Percentiles rank a stretch among this genome's conserved stretches.
Conservation (phyloP, 805 yeast species). For the Tetrapisispora fleetii region DNA sequence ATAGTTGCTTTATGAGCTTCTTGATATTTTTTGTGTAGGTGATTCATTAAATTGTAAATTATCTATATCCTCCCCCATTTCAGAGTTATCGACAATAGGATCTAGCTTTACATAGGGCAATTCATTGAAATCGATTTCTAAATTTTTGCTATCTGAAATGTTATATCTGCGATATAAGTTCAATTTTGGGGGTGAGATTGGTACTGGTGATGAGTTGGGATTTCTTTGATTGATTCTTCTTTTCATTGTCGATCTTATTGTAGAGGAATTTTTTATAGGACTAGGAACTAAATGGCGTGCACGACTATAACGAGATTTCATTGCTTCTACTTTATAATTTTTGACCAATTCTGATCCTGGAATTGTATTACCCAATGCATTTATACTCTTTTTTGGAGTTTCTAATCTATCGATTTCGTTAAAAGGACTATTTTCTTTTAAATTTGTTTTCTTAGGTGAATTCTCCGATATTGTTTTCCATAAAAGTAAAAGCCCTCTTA, state of each 20-base stretch:
- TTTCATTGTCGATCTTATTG: slow-evolving; percentile 2
- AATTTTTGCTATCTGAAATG: neutral
- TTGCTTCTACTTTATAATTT: slow-evolving; percentile 29
- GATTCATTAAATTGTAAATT: neutral
- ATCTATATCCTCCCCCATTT: neutral
- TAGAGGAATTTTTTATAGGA: slow-evolving; percentile 21
- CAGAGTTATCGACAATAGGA: neutral
- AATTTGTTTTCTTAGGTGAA: slow-evolving; percentile 6
- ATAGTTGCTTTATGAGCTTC: neutral
- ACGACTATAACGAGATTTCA: slow-evolving; percentile 28
- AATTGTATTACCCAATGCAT: slow-evolving; percentile 13
- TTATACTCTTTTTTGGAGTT: slow-evolving; percentile 16
- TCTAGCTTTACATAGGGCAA: neutral
- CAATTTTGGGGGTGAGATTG: slow-evolving; percentile 14
- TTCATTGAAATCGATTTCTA: neutral
- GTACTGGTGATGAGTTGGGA: neutral
- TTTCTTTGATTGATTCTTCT: slow-evolving; percentile 1
- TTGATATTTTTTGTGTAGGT: neutral
- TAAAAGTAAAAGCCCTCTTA: slow-evolving; percentile 28
- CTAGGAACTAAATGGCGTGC: slow-evolving; percentile 32
- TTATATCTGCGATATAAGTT: neutral
- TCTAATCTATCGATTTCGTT: slow-evolving; percentile 3
- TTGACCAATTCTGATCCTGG: slow-evolving; percentile 33
- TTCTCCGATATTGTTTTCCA: slow-evolving; percentile 25
- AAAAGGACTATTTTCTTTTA: neutral